Percentiles rank a stretch among this genome's conserved stretches.
These are phyloP conservation scores for Sporothrix pseudoabietina DNA, from an alignment of 2,329 filamentous ascomycete genomes.

Conservation along the genomic window DNA sequence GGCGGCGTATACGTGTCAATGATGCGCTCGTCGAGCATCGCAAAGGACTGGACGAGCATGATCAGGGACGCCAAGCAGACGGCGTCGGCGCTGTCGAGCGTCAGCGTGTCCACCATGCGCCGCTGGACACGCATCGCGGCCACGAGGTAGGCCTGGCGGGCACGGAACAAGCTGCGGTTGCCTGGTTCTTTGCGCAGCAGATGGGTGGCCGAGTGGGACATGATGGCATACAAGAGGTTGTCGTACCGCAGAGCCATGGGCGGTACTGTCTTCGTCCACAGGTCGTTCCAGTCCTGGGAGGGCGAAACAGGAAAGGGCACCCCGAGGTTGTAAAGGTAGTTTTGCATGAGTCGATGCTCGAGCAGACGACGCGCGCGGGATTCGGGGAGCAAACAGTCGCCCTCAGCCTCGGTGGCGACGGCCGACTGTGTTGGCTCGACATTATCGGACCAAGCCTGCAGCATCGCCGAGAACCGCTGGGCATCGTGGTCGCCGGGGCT, in stretches of 20 bases:
- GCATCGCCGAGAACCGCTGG: constrained; percentile 29
- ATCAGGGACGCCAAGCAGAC: constrained; percentile 37
- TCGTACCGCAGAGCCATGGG: constrained; percentile 36
- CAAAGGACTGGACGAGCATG: constrained; percentile 38
- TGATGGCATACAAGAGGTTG: constrained; percentile 36
- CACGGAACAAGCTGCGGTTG: constrained; percentile 35
- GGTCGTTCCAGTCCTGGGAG: constrained; percentile 33
- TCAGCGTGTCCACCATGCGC: constrained; percentile 35
- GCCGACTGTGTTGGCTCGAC: background rate
- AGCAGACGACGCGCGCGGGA: constrained; percentile 36
- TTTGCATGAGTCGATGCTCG: constrained; percentile 40
- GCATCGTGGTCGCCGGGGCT: constrained; percentile 19
- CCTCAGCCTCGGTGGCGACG: constrained; percentile 22
- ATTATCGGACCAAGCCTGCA: constrained; percentile 30
- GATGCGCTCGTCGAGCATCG: constrained; percentile 37
- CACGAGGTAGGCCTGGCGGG: constrained; percentile 39
- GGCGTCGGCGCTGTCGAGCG: constrained; percentile 37
- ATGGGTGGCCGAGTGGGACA: constrained; percentile 37
- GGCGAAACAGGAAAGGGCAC: constrained; percentile 34
- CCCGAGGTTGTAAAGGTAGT: constrained; percentile 35
- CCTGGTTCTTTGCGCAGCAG: constrained; percentile 34
- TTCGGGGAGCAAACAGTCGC: constrained; percentile 35
- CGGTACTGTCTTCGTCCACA: constrained; percentile 36
- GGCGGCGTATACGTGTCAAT: constrained; percentile 37
- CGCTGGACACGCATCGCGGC: constrained; percentile 38